These are phyloP conservation scores for Piper betle DNA, from an alignment of 164 flowering plant genomes.

Conservation along the genomic window DNA sequence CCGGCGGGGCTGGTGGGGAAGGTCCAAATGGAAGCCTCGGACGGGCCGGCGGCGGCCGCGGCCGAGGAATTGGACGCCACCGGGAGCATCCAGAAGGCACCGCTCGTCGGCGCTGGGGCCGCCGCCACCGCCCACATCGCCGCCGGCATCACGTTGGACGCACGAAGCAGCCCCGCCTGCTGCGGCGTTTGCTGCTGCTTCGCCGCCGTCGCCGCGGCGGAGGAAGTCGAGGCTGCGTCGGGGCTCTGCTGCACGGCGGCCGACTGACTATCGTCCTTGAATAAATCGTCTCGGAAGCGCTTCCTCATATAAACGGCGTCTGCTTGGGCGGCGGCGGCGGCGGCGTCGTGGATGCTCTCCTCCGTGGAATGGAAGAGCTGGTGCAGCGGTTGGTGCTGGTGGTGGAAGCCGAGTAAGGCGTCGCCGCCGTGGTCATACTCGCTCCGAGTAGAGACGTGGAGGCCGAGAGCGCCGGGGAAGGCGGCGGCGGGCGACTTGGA, in stretches of 20 bases:
- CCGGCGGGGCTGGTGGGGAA: slow-evolving; percentile 21
- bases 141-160: slow-evolving; percentile 28
- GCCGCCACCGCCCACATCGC: slow-evolving; percentile 62
- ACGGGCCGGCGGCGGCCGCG: slow-evolving; percentile 15
- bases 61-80: not conserved
- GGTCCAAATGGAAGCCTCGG: slow-evolving; percentile 52
- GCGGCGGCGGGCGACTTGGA: slow-evolving; percentile 53
- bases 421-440: slow-evolving; percentile 15
- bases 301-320: slow-evolving; percentile 40
- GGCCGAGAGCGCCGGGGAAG: slow-evolving; percentile 42
- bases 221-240: slow-evolving; percentile 13
- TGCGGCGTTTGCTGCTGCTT: slow-evolving; percentile 3
- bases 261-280: slow-evolving; percentile 40
- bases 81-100: slow-evolving; percentile 68
- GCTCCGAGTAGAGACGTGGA: slow-evolving; percentile 18
- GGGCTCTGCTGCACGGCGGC: slow-evolving; percentile 5
- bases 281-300: slow-evolving; percentile 58
- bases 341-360: slow-evolving; percentile 21
- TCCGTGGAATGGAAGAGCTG: slow-evolving; percentile 28
- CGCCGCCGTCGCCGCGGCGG: slow-evolving; percentile 7
- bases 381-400: slow-evolving; percentile 22
- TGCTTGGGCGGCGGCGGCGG: slow-evolving; percentile 18
- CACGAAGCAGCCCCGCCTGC: slow-evolving; percentile 11
- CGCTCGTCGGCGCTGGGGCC: slow-evolving; percentile 32
- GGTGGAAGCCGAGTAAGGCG: slow-evolving; percentile 42